Base-by-base conservation (phyloP, 306 rosid genomes). In the Nissolia schottii region DNA sequence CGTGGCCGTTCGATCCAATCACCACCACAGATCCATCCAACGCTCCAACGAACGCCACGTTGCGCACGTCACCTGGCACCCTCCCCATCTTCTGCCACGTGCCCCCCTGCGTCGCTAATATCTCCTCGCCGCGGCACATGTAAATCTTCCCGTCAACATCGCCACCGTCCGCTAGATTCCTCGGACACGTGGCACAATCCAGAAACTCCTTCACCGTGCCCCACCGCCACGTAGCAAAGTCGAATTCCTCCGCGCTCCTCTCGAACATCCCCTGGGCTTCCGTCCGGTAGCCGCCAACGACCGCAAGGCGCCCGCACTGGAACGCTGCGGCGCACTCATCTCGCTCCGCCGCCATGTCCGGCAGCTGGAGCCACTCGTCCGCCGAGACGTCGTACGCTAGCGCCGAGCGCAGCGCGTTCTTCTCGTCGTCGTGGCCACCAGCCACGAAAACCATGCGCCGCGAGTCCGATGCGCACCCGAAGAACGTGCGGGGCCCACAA, bases 371-470 rank as follows among this genome's bases (percentile, higher is more conserved):
- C 97, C 97, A 92, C 64, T 58, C 28, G 35, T 92, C 85, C 6
- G 31, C 50, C 0, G 35, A 71, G 63, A 92, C 90, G 7, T 92
- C 87, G 10, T 89, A 92, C 0, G 58, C 77, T 16, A 83, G 3
- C 1, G 85, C 89, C 0, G 97, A 89, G 7, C 70, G 82, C 81
- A 89, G 28, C 0, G 96, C 96, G 43, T 86, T 81, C 61, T 92
- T 92, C 41, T 81, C 85, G 0, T 77, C 85, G 0, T 92, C 87
- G 23, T 92, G 97, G 1, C 97, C 97, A 0, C 97, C 97, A 0
- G 96, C 92, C 0, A 89, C 81, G 49, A 40, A 86, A 3, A 89
- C 84, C 6, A 10, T 55, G 28, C 60, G 71, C 0, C 67, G 38
- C 0, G 46, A 61, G 19, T 89, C 96, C 0, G 92, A 81, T 22